Conservation (phyloP, 768 basidiomycete genomes). For the Trametes sanguinea region DNA sequence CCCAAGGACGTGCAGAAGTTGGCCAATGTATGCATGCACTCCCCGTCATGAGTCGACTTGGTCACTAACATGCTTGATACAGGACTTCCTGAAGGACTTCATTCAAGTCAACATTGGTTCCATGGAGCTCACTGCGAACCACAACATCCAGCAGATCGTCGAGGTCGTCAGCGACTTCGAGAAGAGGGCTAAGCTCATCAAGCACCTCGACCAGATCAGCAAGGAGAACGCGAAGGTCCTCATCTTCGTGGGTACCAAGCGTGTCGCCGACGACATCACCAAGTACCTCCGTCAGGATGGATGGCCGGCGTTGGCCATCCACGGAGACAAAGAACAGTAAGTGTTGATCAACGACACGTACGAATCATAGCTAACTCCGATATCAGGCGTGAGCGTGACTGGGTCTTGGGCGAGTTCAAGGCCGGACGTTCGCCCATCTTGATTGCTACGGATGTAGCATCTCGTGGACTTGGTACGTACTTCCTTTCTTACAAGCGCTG, state of each 20-base stretch:
- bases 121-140: slow-evolving; percentile 97
- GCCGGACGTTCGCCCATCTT: slow-evolving; percentile 96
- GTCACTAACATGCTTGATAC: slow-evolving; percentile 9
- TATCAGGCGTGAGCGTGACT: slow-evolving; percentile 91
- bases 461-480: slow-evolving; percentile 98
- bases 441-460: slow-evolving; percentile 98
- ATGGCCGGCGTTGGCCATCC: slow-evolving; percentile 99
- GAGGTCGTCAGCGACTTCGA: slow-evolving; percentile 98
- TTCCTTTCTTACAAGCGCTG: slow-evolving; percentile 51
- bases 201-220: slow-evolving; percentile 95
- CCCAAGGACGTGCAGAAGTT: slow-evolving; percentile 99
- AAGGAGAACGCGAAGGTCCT: slow-evolving; percentile 97
- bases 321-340: slow-evolving; percentile 98
- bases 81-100: slow-evolving; percentile 96
- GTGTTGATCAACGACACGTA: slow-evolving; percentile 33
- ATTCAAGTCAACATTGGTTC: slow-evolving; percentile 99
- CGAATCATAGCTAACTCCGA: slow-evolving; percentile 5
- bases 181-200: slow-evolving; percentile 94
- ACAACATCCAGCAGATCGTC: slow-evolving; percentile 94
- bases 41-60: background rate
- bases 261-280: slow-evolving; percentile 97
- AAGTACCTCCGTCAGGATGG: slow-evolving; percentile 97
- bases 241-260: slow-evolving; percentile 97
- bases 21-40: slow-evolving; percentile 61
- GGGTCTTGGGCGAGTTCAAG: slow-evolving; percentile 99